These are phyloP conservation scores for Theobroma cacao DNA, from an alignment of 345 rosid species.

Conservation along the genomic window DNA sequence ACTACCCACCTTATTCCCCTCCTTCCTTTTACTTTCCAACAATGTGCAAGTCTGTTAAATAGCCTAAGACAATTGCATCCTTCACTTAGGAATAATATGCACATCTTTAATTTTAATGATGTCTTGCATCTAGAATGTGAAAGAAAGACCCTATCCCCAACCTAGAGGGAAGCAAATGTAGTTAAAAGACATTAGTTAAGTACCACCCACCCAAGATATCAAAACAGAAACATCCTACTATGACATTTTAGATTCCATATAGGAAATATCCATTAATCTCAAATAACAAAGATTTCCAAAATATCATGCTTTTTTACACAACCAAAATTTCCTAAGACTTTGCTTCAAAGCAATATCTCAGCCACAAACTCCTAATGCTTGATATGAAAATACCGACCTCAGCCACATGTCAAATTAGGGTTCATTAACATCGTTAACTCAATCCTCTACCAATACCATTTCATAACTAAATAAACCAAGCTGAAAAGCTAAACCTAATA, in stretches of 20 bases:
- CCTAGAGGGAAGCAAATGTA: not conserved
- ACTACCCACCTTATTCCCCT: not conserved
- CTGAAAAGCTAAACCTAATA: not conserved
- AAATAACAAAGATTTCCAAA: not conserved
- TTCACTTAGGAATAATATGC: not conserved
- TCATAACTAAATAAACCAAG: not conserved
- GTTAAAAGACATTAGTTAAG: not conserved
- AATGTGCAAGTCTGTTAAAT: not conserved
- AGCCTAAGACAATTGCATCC: not conserved
- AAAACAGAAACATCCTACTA: not conserved
- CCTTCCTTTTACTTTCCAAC: not conserved
- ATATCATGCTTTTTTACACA: not conserved
- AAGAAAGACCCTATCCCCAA: not conserved
- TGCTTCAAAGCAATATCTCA: not conserved
- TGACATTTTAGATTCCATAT: not conserved
- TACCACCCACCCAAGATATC: not conserved
- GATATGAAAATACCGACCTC: not conserved
- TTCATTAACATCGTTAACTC: not conserved
- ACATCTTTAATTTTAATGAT: not conserved
- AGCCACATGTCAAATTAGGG: not conserved
- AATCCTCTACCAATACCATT: not conserved
- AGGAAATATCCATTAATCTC: conserved; percentile 2
- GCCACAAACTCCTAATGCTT: not conserved
- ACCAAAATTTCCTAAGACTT: not conserved
- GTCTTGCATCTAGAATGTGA: not conserved